Evolutionary conservation across 2,329 filamentous ascomycete species (phyloP), one percentile per base, ranked within the genome.

Genomic region (Amphichorda felina): DNA sequence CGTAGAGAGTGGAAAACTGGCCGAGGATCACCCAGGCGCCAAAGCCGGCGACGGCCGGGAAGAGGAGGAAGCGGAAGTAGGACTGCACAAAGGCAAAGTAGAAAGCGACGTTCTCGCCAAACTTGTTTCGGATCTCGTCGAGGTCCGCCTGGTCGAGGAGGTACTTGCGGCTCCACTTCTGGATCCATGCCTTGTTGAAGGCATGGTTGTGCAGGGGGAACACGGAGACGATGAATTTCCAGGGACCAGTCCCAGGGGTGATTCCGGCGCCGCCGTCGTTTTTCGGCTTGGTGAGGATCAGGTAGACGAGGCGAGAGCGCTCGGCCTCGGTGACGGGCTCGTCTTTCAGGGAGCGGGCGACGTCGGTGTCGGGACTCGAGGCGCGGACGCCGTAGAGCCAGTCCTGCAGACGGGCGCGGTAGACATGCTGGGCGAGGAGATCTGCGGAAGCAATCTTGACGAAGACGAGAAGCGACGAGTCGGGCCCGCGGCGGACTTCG

Each of bases 81-180:
- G 81, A 81, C 51, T 94, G 84, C 22, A 93, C 71, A 51, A 96
- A 96, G 27, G 88, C 86, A 55, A 94, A 96, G 63, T 96, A 96
- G 56, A 93, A 94, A 25, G 84, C 89, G 39, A 95, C 82, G 53
- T 76, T 81, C 56, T 89, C 81, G 33, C 85, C 85, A 54, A 87
- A 86, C 43, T 78, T 69, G 50, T 86, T 70, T 18, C 82, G 74
- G 42, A 94, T 86, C 32, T 74, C 69, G 49, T 82, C 75, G n/a
- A 93, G 62, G 47, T 86, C 74, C 34, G 68, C 56, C 25, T 75
- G 60, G 36, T 75, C 73, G 17, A 88, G 62, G 30, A 79, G 67
- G 41, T 80, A 81, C 54, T 82, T 82, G 34, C 69, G 75, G 49
- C 79, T 79, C 71, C 84, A 82, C 43, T 79, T 70, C 50, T 79